Conservation (phyloP, 192 early-diverging fungal species). For the Entomortierella chlamydospora region DNA sequence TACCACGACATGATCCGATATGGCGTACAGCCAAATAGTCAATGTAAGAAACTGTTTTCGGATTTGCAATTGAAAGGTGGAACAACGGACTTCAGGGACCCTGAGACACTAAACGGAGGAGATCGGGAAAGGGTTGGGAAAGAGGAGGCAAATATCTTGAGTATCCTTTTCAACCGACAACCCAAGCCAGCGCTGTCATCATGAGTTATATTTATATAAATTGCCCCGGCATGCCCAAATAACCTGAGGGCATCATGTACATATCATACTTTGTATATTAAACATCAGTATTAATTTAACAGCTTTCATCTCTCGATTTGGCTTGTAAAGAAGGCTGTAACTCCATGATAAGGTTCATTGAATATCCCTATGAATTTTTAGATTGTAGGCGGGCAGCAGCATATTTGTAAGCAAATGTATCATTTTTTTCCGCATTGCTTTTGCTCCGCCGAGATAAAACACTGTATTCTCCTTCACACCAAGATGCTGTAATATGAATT, state of each 20-base stretch:
- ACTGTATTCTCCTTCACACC: no score
- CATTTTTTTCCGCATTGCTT: no score
- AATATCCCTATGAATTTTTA: no score
- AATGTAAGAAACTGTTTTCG: slow-evolving; percentile 37
- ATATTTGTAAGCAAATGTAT: no score
- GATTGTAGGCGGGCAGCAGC: no score
- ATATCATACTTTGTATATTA: not conserved
- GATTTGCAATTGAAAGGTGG: slow-evolving; percentile 32
- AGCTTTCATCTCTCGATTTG: no score
- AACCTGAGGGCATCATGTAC: not conserved
- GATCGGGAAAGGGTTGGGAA: not conserved
- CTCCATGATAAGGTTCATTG: no score
- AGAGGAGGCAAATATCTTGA: slow-evolving; percentile 9
- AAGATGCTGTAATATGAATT: no score
- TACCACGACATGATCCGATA: slow-evolving; percentile 51
- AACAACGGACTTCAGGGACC: slow-evolving; percentile 17
- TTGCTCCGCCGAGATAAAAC: no score
- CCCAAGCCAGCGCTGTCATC: slow-evolving; percentile 23
- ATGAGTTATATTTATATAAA: not conserved
- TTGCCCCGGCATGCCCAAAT: not conserved
- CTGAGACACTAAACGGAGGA: not conserved
- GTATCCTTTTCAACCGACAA: slow-evolving; percentile 35
- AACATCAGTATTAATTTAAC: no score
- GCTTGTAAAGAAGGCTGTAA: no score
- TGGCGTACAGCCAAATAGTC: slow-evolving; percentile 22